Conservation (phyloP, 2,329 filamentous ascomycete genomes). For the Graphium sp. region DNA sequence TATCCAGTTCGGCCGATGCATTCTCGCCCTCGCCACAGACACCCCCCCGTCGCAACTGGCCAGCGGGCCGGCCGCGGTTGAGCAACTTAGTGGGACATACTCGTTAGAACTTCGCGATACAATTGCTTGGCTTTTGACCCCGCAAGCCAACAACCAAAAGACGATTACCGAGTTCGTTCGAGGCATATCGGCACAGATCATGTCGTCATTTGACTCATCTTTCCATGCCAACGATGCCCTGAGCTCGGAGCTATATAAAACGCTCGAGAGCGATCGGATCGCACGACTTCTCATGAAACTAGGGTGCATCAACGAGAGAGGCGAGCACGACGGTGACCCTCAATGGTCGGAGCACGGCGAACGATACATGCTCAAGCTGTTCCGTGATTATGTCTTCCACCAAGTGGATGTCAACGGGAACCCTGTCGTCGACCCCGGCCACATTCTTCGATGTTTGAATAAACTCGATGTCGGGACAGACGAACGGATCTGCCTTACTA, state of each 20-base stretch:
- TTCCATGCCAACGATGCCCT: slow-evolving; percentile 68
- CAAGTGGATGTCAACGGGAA: slow-evolving; percentile 76
- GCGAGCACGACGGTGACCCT: slow-evolving; percentile 61
- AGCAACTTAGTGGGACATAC: slow-evolving; percentile 62
- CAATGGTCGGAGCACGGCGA: slow-evolving; percentile 88
- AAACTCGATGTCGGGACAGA: slow-evolving; percentile 83
- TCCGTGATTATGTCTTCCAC: slow-evolving; percentile 94
- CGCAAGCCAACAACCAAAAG: slow-evolving; percentile 43
- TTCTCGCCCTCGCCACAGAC: slow-evolving; percentile 68
- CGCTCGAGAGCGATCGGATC: slow-evolving; percentile 79
- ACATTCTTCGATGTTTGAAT: slow-evolving; percentile 75
- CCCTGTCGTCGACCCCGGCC: slow-evolving; percentile 70
- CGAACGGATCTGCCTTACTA: slow-evolving; percentile 72
- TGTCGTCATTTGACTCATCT: slow-evolving; percentile 57
- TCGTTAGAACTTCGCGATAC: slow-evolving; percentile 64
- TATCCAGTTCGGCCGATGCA: slow-evolving; percentile 63
- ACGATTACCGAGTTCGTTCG: slow-evolving; percentile 64
- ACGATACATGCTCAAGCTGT: slow-evolving; percentile 82
- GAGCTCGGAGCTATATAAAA: slow-evolving; percentile 53
- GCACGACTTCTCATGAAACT: slow-evolving; percentile 70
- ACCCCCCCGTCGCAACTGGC: slow-evolving; percentile 33
- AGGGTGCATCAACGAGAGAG: slow-evolving; percentile 75
- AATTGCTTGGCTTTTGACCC: slow-evolving; percentile 65
- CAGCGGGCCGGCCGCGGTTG: slow-evolving; percentile 55
- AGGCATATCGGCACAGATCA: slow-evolving; percentile 62